Percentiles rank a stretch among this genome's conserved stretches.
phyloP scores from a whole-genome alignment of 139 green algal species.

The Mesostigma viride region DNA sequence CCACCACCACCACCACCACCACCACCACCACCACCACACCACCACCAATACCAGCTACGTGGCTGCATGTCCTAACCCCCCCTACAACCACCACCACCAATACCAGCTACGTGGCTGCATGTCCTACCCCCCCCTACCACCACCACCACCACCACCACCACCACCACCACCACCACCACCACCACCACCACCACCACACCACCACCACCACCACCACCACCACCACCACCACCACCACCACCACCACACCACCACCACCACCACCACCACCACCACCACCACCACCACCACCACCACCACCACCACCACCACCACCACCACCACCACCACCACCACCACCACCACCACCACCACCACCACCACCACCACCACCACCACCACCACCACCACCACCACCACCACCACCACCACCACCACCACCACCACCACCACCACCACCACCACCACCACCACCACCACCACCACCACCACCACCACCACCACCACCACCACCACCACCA shows the following conservation, averaged over 20 bases:
- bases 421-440: conserved; percentile 1
- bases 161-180: neutral
- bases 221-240: no score
- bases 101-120: no score
- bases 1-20: conserved; percentile 1
- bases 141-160: conserved; percentile 1
- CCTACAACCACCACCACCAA: neutral
- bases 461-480: conserved; percentile 1
- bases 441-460: neutral
- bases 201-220: no score
- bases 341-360: conserved; percentile 1
- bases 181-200: no score
- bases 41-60: neutral
- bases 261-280: neutral
- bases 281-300: conserved; percentile 1
- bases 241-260: no score
- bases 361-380: conserved; percentile 1
- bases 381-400: neutral
- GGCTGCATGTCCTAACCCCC: neutral
- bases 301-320: conserved; percentile 1
- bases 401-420: conserved; percentile 1
- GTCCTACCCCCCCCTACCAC: no score
- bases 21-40: conserved; percentile 2
- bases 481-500: conserved; percentile 1
- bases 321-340: neutral